These are phyloP conservation scores for Paxillus rubicundulus DNA, from an alignment of 768 basidiomycete genomes.

Conservation along the genomic window DNA sequence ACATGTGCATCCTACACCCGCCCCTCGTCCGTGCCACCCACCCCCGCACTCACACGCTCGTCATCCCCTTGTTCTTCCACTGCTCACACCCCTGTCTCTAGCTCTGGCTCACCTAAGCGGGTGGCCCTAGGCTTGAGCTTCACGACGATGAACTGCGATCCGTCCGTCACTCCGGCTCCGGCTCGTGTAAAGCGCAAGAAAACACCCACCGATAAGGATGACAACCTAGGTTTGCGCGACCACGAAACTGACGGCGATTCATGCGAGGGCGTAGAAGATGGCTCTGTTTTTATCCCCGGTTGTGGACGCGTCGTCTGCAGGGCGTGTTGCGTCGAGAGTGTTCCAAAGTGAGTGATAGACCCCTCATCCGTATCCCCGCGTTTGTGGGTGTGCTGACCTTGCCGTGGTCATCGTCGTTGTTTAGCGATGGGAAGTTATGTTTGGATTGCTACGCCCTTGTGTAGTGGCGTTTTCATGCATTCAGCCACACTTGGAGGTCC, in stretches of 20 bases:
- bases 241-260: slow-evolving; percentile 4
- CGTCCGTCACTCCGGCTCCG: neutral
- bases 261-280: slow-evolving; percentile 2
- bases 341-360: slow-evolving; percentile 29
- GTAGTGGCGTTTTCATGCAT: neutral
- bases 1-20: slow-evolving; percentile 35
- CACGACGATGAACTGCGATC: slow-evolving; percentile 22
- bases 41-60: slow-evolving; percentile 35
- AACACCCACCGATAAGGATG: slow-evolving; percentile 19
- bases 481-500: neutral
- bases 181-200: slow-evolving; percentile 29
- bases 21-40: slow-evolving; percentile 34
- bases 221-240: slow-evolving; percentile 1
- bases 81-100: slow-evolving; percentile 2
- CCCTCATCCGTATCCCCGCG: too few relatives aligned
- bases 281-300: slow-evolving; percentile 23
- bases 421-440: slow-evolving; percentile 31
- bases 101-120: slow-evolving; percentile 27
- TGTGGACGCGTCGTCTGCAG: slow-evolving; percentile 37
- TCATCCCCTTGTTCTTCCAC: slow-evolving; percentile 25
- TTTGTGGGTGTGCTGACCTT: neutral
- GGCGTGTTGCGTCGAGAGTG: slow-evolving; percentile 36
- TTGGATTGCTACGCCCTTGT: slow-evolving; percentile 31
- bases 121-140: slow-evolving; percentile 22
- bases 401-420: slow-evolving; percentile 7